These are phyloP conservation scores for Jamesozyma hellenica DNA, from an alignment of 805 yeast species.

Conservation along the genomic window DNA sequence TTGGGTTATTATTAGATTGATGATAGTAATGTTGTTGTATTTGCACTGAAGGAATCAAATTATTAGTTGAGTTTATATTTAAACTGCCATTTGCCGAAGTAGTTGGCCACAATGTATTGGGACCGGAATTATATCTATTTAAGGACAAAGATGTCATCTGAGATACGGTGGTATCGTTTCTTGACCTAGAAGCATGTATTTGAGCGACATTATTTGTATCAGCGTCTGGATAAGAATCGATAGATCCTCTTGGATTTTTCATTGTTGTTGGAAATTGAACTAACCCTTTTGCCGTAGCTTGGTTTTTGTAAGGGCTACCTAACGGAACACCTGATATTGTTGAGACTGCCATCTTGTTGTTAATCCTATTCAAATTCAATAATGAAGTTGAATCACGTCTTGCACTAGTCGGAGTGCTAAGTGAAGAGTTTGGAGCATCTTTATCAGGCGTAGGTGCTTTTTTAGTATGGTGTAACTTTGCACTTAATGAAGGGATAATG, in stretches of 20 bases:
- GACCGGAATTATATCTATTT: slow-evolving; percentile 8
- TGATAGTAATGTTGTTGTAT: neutral
- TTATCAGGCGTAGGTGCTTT: slow-evolving; percentile 6
- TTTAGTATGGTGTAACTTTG: slow-evolving; percentile 23
- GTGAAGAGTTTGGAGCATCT: neutral
- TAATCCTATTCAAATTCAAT: neutral
- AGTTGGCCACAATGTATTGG: slow-evolving; percentile 21
- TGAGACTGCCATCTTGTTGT: neutral
- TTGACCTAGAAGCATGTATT: slow-evolving; percentile 11
- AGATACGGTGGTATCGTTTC: slow-evolving; percentile 27
- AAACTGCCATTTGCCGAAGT: slow-evolving; percentile 6
- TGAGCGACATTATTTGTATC: neutral
- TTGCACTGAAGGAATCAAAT: neutral
- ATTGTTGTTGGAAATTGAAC: slow-evolving; percentile 6
- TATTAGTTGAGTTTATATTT: neutral
- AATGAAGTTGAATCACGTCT: too few species aligned
- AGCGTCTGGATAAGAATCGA: neutral
- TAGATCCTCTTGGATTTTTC: slow-evolving; percentile 1
- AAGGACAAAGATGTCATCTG: slow-evolving; percentile 26
- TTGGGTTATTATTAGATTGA: neutral
- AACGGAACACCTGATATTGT: slow-evolving; percentile 1
- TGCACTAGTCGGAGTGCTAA: too few species aligned
- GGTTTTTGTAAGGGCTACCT: neutral
- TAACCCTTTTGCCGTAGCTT: neutral
- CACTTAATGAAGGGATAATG: slow-evolving; percentile 29